Evolutionary conservation across 2,329 filamentous ascomycete genomes (phyloP), one percentile per base, ranked within the genome.

Genomic region (Epichloe aotearoae): DNA sequence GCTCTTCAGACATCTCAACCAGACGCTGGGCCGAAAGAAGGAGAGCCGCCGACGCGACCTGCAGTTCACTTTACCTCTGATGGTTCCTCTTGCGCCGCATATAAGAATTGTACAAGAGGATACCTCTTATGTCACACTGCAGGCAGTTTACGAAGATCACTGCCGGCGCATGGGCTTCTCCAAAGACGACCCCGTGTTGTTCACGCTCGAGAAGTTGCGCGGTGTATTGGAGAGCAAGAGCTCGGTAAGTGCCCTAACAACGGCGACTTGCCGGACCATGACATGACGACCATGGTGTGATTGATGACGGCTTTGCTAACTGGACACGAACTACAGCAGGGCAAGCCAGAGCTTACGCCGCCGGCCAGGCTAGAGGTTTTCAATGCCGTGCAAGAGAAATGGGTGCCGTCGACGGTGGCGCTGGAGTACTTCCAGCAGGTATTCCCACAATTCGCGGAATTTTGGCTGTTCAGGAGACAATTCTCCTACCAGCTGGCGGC

Each of bases 401-500:
- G 85, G 79, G 90, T 96, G 51, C 86, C 89, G 5, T 83, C 83
- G 53, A 88, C 81, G 3, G 73, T 97, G 53, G 83, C 85, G 20
- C 77, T 95, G 50, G 82, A 95, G 57, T 96, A 91, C 72, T 96
- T 96, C 79, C 86, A 90, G 63, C 75, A 78, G 57, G 86, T 83
- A 5, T 97, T 93, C 69, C 86, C 89, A 33, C 84, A 87, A 55
- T 98, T 88, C 67, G 81, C 86, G 44, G 90, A 96, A 61, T 96
- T 97, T 74, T 98, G 91, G 89, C 79, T 98, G 52, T 99, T 99
- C 87, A 86, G 93, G 53, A 84, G 90, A 53, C 90, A 95, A 57
- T 95, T 98, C 70, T 86, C 88, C 20, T 96, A 97, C 73, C 93
- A 98, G 69, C 83, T 95, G 54, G 91, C 93, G 19, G 82, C 90